These are phyloP conservation scores for Boletus vinaceobasis DNA, from an alignment of 768 basidiomycete species.

Conservation along the genomic window DNA sequence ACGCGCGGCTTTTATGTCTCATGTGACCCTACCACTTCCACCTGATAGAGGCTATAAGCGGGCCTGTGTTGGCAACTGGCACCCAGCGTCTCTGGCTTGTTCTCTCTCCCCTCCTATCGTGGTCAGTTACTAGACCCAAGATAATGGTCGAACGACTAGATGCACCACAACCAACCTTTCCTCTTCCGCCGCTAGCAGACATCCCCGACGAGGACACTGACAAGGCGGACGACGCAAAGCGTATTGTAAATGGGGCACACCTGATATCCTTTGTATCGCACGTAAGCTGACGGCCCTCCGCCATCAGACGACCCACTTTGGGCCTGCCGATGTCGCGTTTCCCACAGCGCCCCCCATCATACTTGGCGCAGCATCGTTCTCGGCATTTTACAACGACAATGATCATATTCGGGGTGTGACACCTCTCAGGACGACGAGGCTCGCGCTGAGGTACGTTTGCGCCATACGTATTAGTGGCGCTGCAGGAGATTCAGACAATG, in stretches of 20 bases:
- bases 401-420: constrained; percentile 50
- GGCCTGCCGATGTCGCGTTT: constrained; percentile 26
- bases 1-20: not conserved
- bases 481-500: not conserved
- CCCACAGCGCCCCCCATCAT: constrained; percentile 49
- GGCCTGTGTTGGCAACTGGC: not conserved
- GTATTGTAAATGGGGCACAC: constrained; percentile 30
- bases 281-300: constrained; percentile 2
- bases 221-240: constrained; percentile 31
- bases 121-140: not conserved
- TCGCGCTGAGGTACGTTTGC: constrained; percentile 64
- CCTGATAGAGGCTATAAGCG: not conserved
- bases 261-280: not conserved
- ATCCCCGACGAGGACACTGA: constrained; percentile 44
- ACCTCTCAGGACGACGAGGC: constrained; percentile 65
- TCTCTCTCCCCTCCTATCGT: not conserved
- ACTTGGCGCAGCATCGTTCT: constrained; percentile 72
- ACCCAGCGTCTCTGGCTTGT: not conserved
- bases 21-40: constrained; percentile 1
- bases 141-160: constrained; percentile 43
- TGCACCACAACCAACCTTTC: constrained; percentile 38
- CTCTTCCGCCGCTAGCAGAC: constrained; percentile 36
- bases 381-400: constrained; percentile 61
- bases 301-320: constrained; percentile 30
- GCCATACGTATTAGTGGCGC: not conserved